Base-by-base conservation (phyloP, 2,329 filamentous ascomycete genomes). In the Sclerotinia spermophila region DNA sequence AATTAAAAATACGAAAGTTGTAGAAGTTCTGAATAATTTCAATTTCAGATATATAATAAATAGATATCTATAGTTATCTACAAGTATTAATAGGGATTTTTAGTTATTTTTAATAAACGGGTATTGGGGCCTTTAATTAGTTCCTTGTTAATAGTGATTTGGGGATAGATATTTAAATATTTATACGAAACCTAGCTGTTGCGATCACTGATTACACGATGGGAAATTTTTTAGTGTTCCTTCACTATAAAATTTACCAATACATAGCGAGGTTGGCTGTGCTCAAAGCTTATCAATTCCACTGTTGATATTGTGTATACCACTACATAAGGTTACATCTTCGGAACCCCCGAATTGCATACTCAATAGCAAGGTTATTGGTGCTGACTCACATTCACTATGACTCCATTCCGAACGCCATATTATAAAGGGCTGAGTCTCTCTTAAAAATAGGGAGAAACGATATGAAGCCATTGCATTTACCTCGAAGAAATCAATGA, bases 401-500 rank as follows among this genome's bases (percentile, higher is more conserved):
- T 67, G 64, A 67, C 64, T 67, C 51, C 17, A 53, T 27, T 40
- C 45, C 24, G 35, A 30, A 24, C 15, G 8, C 24, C 45, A 15
- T 35, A 40, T 30, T 53, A 27, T 5, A 5, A 65, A 30, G 24
- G 17, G n/a, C n/a, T 40, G 4, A 40, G 5, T 30, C 51, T n/a
- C 33, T 40, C n/a, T 21, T 68, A 60, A 35, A 48, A 27, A 59
- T 38, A 38, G 17, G 7, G 30, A 27, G 7, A 5, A 13, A 38
- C 2, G 40, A n/a, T 5, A 19, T 21, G 30, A 30, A 59, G 51
- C 19, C 6, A 58, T 58, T 21, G 8, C 6, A 45, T 35, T 15
- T 40, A 19, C 19, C 2, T 61, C 13, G 21, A 68, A 4, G n/a
- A 69, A 17, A 21, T 55, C 19, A 69, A 69, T 69, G 67, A 21